These are phyloP conservation scores for Volvariella surrecta DNA, from an alignment of 1,284 basidiomycete genomes.

Conservation along the genomic window DNA sequence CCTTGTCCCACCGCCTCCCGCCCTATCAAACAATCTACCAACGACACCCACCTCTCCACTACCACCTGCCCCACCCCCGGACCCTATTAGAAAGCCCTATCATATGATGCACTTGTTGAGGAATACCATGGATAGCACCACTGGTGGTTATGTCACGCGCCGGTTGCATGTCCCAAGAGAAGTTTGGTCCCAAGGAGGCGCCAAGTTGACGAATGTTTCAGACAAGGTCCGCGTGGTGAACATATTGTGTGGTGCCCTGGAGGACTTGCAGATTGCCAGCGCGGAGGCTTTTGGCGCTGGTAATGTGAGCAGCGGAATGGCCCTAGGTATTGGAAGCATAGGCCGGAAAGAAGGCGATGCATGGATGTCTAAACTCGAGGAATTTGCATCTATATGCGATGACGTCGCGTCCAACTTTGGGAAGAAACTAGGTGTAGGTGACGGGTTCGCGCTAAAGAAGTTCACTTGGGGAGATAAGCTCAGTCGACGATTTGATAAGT, in stretches of 20 bases:
- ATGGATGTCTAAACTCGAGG: conserved; percentile 65
- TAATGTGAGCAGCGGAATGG: conserved; percentile 66
- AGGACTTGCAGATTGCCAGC: conserved; percentile 61
- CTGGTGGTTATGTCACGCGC: conserved; percentile 84
- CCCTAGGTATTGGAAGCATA: conserved; percentile 60
- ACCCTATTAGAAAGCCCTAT: conserved; percentile 80
- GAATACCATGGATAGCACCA: conserved; percentile 72
- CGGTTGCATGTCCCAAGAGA: conserved; percentile 83
- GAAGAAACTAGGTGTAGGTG: conserved; percentile 85
- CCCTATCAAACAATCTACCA: conserved; percentile 40
- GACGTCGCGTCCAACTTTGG: conserved; percentile 76
- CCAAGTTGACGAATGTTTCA: conserved; percentile 71
- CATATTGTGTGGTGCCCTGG: conserved; percentile 66
- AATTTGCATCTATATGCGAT: conserved; percentile 73
- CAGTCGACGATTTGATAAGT: conserved; percentile 79
- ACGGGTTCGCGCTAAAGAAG: conserved; percentile 79
- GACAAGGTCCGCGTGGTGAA: conserved; percentile 85
- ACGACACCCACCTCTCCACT: conserved; percentile 69
- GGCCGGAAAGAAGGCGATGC: conserved; percentile 63
- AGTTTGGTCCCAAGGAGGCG: conserved; percentile 86
- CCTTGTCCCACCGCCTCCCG: conserved; percentile 41
- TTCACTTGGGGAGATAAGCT: conserved; percentile 75
- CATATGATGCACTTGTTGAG: conserved; percentile 81
- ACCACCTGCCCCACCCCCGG: conserved; percentile 59
- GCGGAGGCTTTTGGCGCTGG: conserved; percentile 69